Evolutionary conservation across 495 filamentous ascomycete genomes (phyloP).

Genomic region (Tuber aestivum): DNA sequence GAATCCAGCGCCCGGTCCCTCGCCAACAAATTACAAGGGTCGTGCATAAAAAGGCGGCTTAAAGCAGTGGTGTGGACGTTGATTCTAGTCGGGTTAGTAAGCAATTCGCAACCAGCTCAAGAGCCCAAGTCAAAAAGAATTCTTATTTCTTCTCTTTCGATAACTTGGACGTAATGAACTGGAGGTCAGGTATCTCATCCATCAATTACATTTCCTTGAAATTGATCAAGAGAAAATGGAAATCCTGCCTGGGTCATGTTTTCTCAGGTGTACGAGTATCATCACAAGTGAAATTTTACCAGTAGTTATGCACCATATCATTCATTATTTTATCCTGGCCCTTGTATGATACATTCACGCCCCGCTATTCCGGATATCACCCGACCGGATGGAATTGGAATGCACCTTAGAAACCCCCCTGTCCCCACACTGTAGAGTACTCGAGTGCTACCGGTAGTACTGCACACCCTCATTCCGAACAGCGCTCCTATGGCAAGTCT

Average conservation of each 20-base stretch:
- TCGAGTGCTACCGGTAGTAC: too few relatives aligned
- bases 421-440: too few relatives aligned
- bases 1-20: background rate
- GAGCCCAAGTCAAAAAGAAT: background rate
- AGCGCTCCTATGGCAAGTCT: background rate
- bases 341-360: background rate
- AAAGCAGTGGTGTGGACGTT: background rate
- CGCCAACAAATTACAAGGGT: background rate
- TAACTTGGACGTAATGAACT: background rate
- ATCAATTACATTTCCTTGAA: background rate
- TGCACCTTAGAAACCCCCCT: background rate
- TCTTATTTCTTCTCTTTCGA: background rate
- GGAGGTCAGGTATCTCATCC: background rate
- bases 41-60: background rate
- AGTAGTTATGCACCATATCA: background rate
- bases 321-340: background rate
- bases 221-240: background rate
- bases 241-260: background rate
- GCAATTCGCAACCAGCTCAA: background rate
- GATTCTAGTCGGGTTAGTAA: background rate
- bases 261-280: background rate
- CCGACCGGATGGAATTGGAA: background rate
- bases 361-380: background rate
- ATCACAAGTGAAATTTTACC: background rate
- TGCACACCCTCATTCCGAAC: background rate